Base-by-base conservation (phyloP, 1,284 basidiomycete genomes). In the Meira nashicola region DNA sequence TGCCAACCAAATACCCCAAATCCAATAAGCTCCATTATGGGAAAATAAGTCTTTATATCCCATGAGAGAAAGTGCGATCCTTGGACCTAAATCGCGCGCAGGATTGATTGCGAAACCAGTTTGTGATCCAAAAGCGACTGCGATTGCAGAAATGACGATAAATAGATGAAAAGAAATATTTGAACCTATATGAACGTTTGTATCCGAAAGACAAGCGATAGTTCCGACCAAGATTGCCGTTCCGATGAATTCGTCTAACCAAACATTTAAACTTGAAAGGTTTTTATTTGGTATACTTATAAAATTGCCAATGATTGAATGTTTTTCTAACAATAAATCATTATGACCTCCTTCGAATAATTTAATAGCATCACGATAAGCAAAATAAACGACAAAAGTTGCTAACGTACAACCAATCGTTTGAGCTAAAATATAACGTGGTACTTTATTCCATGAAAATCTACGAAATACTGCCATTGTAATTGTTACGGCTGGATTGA, bases 381-480 rank as follows among this genome's bases (percentile, higher is more conserved):
- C 87, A 3, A 82, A 86, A 69, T 90, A 91, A 17, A 88, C 80
- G 21, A 89, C 72, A 0, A 84, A 83, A 15, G 85, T 85, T 11
- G 87, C 89, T 49, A 84, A 80, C 17, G 89, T 75, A 1, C 82
- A 89, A 39, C 89, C 90, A 25, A 90, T 74, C 8, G 87, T 64
- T 77, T 92, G 89, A 0, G 87, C 83, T 39, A 85, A 69, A 54
- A 89, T 83, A 73, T 87, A 91, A 66, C 73, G 81, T 0, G 89
- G 87, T 0, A 90, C 87, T 74, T 55, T 43, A 9, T 33, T 19
- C 50, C 50, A 53, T 17, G 50, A 41, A 53, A 53, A 53, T n/a
- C 28, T 33, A 17, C 50, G 50, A 53, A 53, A 53, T 5, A 28
- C 28, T 14, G 50, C 50, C 28, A 53, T 17, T 7, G 47, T 44